phyloP scores from a whole-genome alignment of 2,329 filamentous ascomycete species.

The Scopulariopsis brevicaulis region DNA sequence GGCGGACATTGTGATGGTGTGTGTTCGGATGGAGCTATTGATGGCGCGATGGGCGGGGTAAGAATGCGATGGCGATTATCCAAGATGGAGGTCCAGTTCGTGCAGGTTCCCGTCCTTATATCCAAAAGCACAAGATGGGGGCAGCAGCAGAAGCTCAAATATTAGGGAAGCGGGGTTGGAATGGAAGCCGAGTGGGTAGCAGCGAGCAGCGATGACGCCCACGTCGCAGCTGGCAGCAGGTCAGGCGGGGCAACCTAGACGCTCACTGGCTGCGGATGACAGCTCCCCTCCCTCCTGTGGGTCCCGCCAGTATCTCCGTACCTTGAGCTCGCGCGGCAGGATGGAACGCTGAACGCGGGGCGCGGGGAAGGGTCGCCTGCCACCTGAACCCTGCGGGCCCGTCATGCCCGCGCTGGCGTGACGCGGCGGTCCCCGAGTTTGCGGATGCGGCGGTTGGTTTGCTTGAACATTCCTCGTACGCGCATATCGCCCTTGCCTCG shows the following conservation, averaged over 20 bases:
- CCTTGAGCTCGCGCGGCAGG: background rate
- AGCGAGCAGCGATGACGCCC: background rate
- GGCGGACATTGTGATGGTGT: conserved; percentile 1
- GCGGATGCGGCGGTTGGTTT: background rate
- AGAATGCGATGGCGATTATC: background rate
- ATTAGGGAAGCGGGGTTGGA: background rate
- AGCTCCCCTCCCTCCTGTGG: too few relatives aligned
- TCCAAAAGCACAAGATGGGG: background rate
- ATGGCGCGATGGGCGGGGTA: background rate
- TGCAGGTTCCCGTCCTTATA: background rate
- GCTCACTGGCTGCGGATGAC: too few relatives aligned
- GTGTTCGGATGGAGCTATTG: too few relatives aligned
- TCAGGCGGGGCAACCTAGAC: background rate
- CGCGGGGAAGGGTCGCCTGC: background rate
- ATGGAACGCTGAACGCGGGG: background rate
- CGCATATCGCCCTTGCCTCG: background rate
- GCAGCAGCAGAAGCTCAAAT: background rate
- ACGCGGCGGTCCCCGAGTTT: background rate
- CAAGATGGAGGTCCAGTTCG: background rate
- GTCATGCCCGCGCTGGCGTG: background rate
- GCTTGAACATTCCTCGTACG: background rate
- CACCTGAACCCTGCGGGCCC: background rate
- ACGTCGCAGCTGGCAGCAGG: background rate
- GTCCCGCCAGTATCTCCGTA: background rate
- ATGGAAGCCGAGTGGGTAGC: background rate